phyloP scores from a whole-genome alignment of 768 basidiomycete species.

The Sporobolomyces phaffii region DNA sequence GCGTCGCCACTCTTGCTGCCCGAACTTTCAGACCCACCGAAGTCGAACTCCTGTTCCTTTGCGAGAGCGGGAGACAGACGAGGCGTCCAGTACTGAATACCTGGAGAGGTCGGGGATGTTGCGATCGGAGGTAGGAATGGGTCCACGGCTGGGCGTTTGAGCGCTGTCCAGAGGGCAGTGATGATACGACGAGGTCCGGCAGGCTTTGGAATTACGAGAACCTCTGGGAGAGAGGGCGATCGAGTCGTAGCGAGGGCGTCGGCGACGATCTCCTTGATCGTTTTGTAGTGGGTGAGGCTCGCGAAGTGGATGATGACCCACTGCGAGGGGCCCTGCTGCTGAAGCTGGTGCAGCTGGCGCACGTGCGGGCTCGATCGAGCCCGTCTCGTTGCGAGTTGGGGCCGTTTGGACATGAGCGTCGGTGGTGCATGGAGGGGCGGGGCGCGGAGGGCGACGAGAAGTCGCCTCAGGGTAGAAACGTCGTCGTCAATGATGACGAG shows the following conservation, averaged over 20 bases:
- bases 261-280: constrained; percentile 77
- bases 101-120: constrained; percentile 78
- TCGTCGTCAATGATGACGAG: constrained; percentile 94
- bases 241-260: constrained; percentile 54
- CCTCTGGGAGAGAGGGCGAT: constrained; percentile 59
- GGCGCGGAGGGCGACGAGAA: constrained; percentile 58
- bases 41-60: constrained; percentile 39
- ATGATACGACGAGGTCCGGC: constrained; percentile 89
- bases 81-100: constrained; percentile 51
- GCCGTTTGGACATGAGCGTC: constrained; percentile 38
- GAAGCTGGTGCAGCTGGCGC: constrained; percentile 49
- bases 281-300: constrained; percentile 78
- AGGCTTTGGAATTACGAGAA: constrained; percentile 96
- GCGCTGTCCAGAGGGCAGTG: constrained; percentile 83
- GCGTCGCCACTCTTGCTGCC: background rate
- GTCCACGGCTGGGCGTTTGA: constrained; percentile 78
- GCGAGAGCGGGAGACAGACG: constrained; percentile 45
- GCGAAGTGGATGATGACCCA: constrained; percentile 81
- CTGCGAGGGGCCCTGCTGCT: constrained; percentile 10
- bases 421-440: constrained; percentile 33
- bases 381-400: constrained; percentile 39
- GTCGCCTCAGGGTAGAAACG: constrained; percentile 67
- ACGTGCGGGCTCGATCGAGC: constrained; percentile 72
- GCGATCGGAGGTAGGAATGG: constrained; percentile 92
- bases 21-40: constrained; percentile 3